Percentiles rank a stretch among this genome's conserved stretches.
Evolutionary conservation across 306 rosid genomes (phyloP).

Genomic region (Fragaria vesca): DNA sequence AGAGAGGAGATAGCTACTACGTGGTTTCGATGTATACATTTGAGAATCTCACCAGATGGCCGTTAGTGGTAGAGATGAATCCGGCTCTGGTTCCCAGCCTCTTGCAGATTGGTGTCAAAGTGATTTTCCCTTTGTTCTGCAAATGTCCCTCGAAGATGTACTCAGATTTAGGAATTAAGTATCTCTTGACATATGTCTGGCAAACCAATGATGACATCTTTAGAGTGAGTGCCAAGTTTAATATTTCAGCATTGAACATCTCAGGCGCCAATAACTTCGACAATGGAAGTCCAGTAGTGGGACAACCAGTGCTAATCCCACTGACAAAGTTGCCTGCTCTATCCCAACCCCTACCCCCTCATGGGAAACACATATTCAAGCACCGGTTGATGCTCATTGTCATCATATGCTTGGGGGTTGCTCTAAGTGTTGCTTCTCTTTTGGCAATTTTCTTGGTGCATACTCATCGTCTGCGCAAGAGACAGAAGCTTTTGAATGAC

Average conservation of each 20-base stretch:
- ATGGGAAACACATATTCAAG: constrained; percentile 13
- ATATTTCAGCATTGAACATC: constrained; percentile 41
- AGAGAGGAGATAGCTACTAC: constrained; percentile 45
- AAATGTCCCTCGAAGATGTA: constrained; percentile 59
- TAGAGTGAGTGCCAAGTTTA: constrained; percentile 45
- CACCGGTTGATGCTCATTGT: constrained; percentile 27
- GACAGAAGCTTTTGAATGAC: constrained; percentile 30
- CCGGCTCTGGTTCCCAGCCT: constrained; percentile 39
- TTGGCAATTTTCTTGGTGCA: constrained; percentile 21
- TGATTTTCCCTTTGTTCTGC: constrained; percentile 64
- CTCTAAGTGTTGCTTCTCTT: constrained; percentile 27
- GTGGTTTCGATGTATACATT: constrained; percentile 35
- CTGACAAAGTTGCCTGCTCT: constrained; percentile 53
- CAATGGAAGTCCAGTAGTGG: constrained; percentile 26
- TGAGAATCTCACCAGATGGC: constrained; percentile 61
- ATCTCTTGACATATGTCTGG: constrained; percentile 69
- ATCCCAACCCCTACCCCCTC: constrained; percentile 29
- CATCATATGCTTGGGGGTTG: constrained; percentile 39
- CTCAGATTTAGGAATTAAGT: constrained; percentile 30
- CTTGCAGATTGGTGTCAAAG: constrained; percentile 38
- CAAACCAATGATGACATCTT: constrained; percentile 46
- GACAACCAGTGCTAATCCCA: constrained; percentile 57
- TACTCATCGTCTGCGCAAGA: constrained; percentile 31
- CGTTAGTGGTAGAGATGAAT: constrained; percentile 30
- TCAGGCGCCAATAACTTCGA: constrained; percentile 39